phyloP scores from a whole-genome alignment of 345 rosid species.

The Hibiscus tridactylites region DNA sequence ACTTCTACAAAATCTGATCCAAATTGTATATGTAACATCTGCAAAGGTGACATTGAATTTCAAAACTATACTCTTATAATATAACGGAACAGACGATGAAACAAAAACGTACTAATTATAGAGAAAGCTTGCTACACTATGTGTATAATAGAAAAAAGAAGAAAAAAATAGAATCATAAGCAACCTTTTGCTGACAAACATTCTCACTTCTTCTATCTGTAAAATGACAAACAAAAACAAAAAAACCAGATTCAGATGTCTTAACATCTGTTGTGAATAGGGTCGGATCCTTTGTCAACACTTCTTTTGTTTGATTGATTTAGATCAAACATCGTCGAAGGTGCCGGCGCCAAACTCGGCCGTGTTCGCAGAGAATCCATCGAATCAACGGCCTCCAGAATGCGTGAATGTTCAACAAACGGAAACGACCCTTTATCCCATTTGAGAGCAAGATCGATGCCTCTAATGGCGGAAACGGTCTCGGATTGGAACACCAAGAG shows the following conservation, averaged over 20 bases:
- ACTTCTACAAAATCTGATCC: too few species aligned
- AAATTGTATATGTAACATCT: too few species aligned
- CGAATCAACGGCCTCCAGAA: constrained; percentile 25
- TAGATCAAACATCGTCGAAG: constrained; percentile 45
- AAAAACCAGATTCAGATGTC: constrained; percentile 12
- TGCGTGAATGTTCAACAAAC: constrained; percentile 26
- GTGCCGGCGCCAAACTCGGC: constrained; percentile 38
- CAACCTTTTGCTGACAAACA: constrained; percentile 16
- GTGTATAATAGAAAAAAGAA: constrained; percentile 1
- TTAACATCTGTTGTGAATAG: constrained; percentile 74
- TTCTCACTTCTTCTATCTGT: background rate
- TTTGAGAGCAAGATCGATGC: too few species aligned
- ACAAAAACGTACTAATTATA: too few species aligned
- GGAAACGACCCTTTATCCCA: constrained; percentile 1
- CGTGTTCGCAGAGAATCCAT: constrained; percentile 21
- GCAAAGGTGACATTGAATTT: too few species aligned
- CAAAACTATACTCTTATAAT: too few species aligned
- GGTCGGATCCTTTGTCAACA: constrained; percentile 72
- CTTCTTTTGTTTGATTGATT: constrained; percentile 57
- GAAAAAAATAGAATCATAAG: constrained; percentile 10
- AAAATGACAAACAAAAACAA: background rate
- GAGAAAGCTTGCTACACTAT: constrained; percentile 12
- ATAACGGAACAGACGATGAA: too few species aligned
- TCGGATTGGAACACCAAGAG: constrained; percentile 29
- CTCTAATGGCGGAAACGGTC: constrained; percentile 30